Evolutionary conservation across 1,284 basidiomycete species (phyloP).

Genomic region (Phenoliferia sp.): DNA sequence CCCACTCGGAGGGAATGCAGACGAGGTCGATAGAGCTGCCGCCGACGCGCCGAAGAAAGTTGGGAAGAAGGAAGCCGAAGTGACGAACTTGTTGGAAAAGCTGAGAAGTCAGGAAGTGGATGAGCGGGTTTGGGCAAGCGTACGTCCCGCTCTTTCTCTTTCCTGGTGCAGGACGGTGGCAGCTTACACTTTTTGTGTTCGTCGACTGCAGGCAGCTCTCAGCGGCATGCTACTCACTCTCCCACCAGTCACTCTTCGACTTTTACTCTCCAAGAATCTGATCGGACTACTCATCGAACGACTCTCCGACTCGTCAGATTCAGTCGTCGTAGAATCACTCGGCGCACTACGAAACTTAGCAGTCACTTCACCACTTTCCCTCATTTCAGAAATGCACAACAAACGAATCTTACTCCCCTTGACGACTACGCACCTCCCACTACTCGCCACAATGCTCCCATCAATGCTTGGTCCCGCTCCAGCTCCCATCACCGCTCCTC

Average conservation of each 20-base stretch:
- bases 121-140: constrained; percentile 23
- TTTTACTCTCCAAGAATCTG: constrained; percentile 84
- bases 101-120: constrained; percentile 12
- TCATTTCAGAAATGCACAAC: constrained; percentile 76
- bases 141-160: background rate
- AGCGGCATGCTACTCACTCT: constrained; percentile 20
- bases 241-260: constrained; percentile 56
- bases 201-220: constrained; percentile 18
- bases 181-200: background rate
- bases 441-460: constrained; percentile 26
- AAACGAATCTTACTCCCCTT: constrained; percentile 79
- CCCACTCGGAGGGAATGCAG: constrained; percentile 1
- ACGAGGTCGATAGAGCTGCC: background rate
- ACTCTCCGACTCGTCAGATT: constrained; percentile 74
- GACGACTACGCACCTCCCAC: constrained; percentile 26
- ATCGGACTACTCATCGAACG: constrained; percentile 79
- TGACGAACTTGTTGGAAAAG: constrained; percentile 23
- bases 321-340: constrained; percentile 76
- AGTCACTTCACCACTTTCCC: constrained; percentile 46
- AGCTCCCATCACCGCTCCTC: constrained; percentile 27
- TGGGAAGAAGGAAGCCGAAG: constrained; percentile 26
- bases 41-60: constrained; percentile 7
- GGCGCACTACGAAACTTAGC: constrained; percentile 84
- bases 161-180: background rate
- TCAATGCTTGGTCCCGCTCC: constrained; percentile 11